Base-by-base conservation (phyloP, 345 rosid species). In the Stellera chamaejasme region DNA sequence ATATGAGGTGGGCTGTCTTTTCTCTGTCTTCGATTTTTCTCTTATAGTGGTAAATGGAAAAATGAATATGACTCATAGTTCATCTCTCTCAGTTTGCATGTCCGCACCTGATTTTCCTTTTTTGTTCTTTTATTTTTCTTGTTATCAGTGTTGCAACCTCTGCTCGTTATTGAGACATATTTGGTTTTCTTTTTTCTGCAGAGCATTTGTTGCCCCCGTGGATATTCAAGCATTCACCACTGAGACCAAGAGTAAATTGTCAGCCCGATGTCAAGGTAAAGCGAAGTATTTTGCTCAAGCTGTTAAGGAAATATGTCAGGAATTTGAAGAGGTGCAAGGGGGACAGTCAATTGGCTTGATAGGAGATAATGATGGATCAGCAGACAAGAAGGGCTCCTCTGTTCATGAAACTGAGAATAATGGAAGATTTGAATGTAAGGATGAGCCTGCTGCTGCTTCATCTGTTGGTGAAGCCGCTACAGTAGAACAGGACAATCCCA, bases 201-300 rank as follows among this genome's bases (percentile, higher is more conserved):
- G 97, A 67, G 97, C 78, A 67, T 93, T 84, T 76, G 86, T 93
- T 72, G 73, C 88, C 7, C 84, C 95, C 23, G 74, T 69, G 54
- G 92, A 93, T 77, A 87, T 89, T 58, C 90, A 87, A 73, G 77
- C 70, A 23, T 89, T 93, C 67, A 89, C 84, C 59, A 76, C 63
- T 72, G 99, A 93, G 67, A 48, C 86, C 11, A 89, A 85, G 88
- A 76, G 53, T 58, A 85, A 79, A 65, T 63, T 93, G 65, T 60
- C 68, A 13, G 72, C 76, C 61, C 74, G 82, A 61, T 83, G 88
- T 67, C 81, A 83, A 72, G 83, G 82, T 65, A 89, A 84, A 80
- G 70, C 85, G 47, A 93, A 82, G 75, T 60, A 62, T 72, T 93
- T 89, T 73, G 67, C 81, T 57, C 87, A 73, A 73, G 99, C 99